phyloP scores from a whole-genome alignment of 768 basidiomycete genomes.

The Auriscalpium vulgare region DNA sequence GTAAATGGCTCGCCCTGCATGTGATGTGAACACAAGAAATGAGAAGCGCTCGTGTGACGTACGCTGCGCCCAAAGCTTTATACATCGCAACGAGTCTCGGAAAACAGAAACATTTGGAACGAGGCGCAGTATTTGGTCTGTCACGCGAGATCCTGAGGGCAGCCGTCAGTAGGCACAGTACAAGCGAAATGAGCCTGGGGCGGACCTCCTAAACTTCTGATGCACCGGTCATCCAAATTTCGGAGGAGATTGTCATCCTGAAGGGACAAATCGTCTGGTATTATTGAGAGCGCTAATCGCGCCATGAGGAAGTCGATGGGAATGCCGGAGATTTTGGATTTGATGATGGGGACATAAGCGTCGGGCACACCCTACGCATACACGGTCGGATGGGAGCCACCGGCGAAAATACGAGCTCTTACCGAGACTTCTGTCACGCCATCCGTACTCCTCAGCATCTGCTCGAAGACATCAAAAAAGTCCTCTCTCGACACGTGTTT shows the following conservation, averaged over 20 bases:
- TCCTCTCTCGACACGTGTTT: constrained; percentile 94
- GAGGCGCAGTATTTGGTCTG: constrained; percentile 89
- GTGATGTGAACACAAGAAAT: not conserved
- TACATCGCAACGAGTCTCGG: constrained; percentile 89
- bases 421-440: constrained; percentile 88
- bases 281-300: constrained; percentile 73
- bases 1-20: constrained; percentile 86
- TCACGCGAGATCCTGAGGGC: constrained; percentile 79
- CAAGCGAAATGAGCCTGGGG: not conserved
- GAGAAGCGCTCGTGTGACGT: constrained; percentile 23
- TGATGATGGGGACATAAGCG: constrained; percentile 94
- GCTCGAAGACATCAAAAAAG: constrained; percentile 88
- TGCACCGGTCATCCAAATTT: constrained; percentile 90
- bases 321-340: constrained; percentile 83
- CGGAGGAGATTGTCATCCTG: constrained; percentile 87
- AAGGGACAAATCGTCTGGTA: constrained; percentile 87
- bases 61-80: constrained; percentile 98
- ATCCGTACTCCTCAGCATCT: constrained; percentile 77
- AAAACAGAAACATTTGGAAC: constrained; percentile 94
- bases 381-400: not conserved
- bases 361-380: constrained; percentile 82
- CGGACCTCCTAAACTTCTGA: constrained; percentile 87
- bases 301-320: constrained; percentile 95
- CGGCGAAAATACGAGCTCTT: constrained; percentile 1
- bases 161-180: constrained; percentile 1